These are phyloP conservation scores for Talaromyces sp. DNA, from an alignment of 2,329 filamentous ascomycete species.

Conservation along the genomic window DNA sequence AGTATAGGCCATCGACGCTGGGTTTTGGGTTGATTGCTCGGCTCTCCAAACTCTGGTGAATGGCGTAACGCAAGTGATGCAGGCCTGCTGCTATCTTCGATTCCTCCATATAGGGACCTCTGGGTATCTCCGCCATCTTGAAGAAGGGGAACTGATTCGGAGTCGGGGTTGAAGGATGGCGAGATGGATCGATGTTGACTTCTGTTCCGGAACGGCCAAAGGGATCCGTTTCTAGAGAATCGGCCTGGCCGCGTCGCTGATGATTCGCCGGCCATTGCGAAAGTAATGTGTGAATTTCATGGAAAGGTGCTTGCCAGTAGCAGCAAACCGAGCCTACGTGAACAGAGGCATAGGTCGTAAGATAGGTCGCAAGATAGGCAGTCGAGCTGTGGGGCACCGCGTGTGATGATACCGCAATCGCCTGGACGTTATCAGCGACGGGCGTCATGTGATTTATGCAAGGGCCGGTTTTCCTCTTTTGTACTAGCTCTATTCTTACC, in stretches of 20 bases:
- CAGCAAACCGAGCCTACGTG: not conserved
- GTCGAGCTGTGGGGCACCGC: not conserved
- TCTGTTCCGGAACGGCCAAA: conserved; percentile 16
- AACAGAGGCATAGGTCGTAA: not conserved
- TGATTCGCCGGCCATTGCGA: conserved; percentile 31
- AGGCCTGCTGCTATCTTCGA: conserved; percentile 18
- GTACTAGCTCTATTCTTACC: too few species aligned
- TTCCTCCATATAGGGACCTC: conserved; percentile 22
- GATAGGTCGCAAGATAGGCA: not conserved
- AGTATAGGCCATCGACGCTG: conserved; percentile 68
- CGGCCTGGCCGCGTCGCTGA: conserved; percentile 25
- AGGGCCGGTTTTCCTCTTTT: not conserved
- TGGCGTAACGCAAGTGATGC: conserved; percentile 19
- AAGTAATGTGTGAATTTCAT: not conserved
- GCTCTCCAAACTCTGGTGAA: conserved; percentile 13
- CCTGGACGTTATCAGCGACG: not conserved
- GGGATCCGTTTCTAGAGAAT: conserved; percentile 13
- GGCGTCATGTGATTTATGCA: not conserved
- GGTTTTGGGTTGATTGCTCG: conserved; percentile 16
- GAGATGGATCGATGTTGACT: conserved; percentile 11
- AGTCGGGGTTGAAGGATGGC: conserved; percentile 29
- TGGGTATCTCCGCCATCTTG: conserved; percentile 28
- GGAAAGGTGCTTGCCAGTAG: not conserved
- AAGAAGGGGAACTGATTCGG: conserved; percentile 41
- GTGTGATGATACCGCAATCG: not conserved